Evolutionary conservation across 2,329 filamentous ascomycete species (phyloP).

Genomic region (Cordyceps tenuipes): DNA sequence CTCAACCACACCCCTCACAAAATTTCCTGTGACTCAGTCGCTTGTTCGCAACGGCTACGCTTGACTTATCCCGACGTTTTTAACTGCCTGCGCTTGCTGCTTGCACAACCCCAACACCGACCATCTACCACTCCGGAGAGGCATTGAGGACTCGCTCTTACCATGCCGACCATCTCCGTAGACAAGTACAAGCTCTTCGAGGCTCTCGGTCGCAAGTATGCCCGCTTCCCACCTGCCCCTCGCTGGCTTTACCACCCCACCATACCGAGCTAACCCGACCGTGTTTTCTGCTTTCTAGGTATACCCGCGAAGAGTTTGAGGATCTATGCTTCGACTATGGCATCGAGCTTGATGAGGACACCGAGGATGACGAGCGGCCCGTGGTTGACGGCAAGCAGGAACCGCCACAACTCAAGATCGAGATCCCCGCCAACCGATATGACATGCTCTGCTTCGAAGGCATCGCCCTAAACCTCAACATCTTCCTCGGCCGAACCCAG

Average conservation of each 20-base stretch:
- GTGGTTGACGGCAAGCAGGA: constrained; percentile 73
- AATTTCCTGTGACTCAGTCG: constrained; percentile 35
- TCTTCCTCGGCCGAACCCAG: constrained; percentile 71
- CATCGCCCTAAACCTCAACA: constrained; percentile 89
- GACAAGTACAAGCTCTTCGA: constrained; percentile 95
- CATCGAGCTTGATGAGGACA: constrained; percentile 96
- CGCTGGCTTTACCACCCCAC: constrained; percentile 10
- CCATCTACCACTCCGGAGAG: constrained; percentile 11
- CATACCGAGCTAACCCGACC: constrained; percentile 15
- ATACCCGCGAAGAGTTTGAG: constrained; percentile 91
- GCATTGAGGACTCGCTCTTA: constrained; percentile 23
- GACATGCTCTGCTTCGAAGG: constrained; percentile 97
- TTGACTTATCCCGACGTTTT: background rate
- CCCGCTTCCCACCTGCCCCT: constrained; percentile 14
- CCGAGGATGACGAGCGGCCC: constrained; percentile 65
- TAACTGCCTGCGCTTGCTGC: background rate
- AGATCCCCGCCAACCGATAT: constrained; percentile 91
- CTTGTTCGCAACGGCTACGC: constrained; percentile 2
- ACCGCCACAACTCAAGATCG: constrained; percentile 90
- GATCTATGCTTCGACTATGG: constrained; percentile 98
- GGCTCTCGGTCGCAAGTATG: constrained; percentile 76
- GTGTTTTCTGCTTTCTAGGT: constrained; percentile 39
- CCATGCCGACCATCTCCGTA: constrained; percentile 92
- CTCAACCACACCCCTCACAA: constrained; percentile 12
- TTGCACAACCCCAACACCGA: background rate